Conservation (phyloP, 1,139 yeast species). For the Petasospora rhodanensis region DNA sequence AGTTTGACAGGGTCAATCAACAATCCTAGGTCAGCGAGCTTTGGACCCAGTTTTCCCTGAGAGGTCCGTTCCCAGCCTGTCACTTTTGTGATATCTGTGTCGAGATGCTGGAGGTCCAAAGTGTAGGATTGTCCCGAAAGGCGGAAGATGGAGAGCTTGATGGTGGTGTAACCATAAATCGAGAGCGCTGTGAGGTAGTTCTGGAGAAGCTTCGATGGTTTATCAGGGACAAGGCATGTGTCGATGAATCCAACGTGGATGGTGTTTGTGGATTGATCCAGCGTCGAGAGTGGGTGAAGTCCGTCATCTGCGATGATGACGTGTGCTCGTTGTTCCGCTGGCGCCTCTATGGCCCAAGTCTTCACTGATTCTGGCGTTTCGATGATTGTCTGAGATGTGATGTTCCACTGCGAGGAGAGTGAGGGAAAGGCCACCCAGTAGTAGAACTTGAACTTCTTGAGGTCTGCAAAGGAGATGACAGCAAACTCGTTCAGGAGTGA, state of each 20-base stretch:
- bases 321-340: constrained; percentile 16
- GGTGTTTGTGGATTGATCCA: constrained; percentile 5
- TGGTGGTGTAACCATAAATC: constrained; percentile 32
- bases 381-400: constrained; percentile 5
- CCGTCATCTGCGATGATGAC: constrained; percentile 22
- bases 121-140: constrained; percentile 26
- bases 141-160: constrained; percentile 39
- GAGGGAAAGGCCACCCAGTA: constrained; percentile 89
- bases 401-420: constrained; percentile 43
- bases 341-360: constrained; percentile 12
- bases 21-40: constrained; percentile 74
- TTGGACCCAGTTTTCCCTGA: constrained; percentile 72
- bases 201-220: constrained; percentile 60
- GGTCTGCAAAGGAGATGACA: constrained; percentile 73
- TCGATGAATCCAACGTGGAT: constrained; percentile 53
- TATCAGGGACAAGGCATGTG: constrained; percentile 42
- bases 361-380: constrained; percentile 15
- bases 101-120: constrained; percentile 14
- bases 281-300: constrained; percentile 15
- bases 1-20: constrained; percentile 74
- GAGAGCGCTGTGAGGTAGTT: constrained; percentile 59
- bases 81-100: constrained; percentile 30
- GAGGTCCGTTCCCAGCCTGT: constrained; percentile 90
- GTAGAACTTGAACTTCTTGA: constrained; percentile 80
- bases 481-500: constrained; percentile 43